Base-by-base conservation (phyloP, 1,284 basidiomycete species). In the Cerrena zonata region DNA sequence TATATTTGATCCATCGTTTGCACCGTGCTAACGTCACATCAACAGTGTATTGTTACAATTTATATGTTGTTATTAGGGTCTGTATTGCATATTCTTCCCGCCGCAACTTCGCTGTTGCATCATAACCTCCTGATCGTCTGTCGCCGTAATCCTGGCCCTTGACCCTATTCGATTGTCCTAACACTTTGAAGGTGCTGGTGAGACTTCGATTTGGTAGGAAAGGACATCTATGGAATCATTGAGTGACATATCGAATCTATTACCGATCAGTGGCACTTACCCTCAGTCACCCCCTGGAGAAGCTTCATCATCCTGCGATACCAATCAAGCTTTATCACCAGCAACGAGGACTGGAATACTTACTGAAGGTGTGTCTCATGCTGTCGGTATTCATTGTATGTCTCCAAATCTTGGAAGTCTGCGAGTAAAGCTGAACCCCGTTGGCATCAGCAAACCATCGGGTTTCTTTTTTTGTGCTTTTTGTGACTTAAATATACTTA, bases 161-260 rank as follows among this genome's bases (percentile, higher is more conserved):
- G 10, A 40, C 18, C n/a, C n/a, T n/a, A n/a, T n/a, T n/a, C n/a
- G n/a, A n/a, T n/a, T n/a, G n/a, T n/a, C n/a, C 21, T 36, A 47
- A 13, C 22, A 37, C 19, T 37, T 47, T 13, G 27, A 5, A 3
- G 18, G 21, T 19, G 4, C 4, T 2, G 4, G 25, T 5, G 47
- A 38, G 4, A 26, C 37, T 11, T 48, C 47, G 21, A 48, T 39
- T 26, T 48, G 47, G 27, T 48, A 48, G 22, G 25, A 27, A 11
- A 48, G 7, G 19, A 48, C 24, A 5, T 45, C 44, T 27, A n/a
- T 10, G 15, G 43, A 7, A 45, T 45, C 43, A 24, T 13, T 21
- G 10, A 15, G 23, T 23, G 19, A 27, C 45, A 46, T 13, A 15
- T 26, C n/a, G 4, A 5, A n/a, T 23, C 26, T 11, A 34, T 5